phyloP scores from a whole-genome alignment of 2,329 filamentous ascomycete species.

The Didymella pinodella region DNA sequence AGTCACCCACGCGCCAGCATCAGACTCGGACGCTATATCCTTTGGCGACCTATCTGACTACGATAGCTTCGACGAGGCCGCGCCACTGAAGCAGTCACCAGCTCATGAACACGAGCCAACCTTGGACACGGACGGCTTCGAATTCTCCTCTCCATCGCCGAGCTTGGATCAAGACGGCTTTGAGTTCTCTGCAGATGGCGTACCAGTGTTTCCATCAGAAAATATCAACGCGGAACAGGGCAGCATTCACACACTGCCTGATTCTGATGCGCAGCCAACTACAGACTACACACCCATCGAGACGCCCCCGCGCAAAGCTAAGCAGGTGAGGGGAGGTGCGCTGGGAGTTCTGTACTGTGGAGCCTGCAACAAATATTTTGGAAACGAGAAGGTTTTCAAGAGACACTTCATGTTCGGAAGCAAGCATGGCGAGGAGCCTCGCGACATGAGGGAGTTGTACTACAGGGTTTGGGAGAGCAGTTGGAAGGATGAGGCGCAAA shows the following conservation, averaged over 20 bases:
- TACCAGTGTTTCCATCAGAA: neutral
- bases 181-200: neutral
- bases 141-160: constrained; percentile 1
- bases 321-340: neutral
- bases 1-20: constrained; percentile 9
- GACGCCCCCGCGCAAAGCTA: neutral
- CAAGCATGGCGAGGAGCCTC: constrained; percentile 13
- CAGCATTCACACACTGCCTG: constrained; percentile 7
- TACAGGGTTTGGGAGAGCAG: constrained; percentile 14
- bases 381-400: constrained; percentile 23
- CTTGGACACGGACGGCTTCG: constrained; percentile 18
- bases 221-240: constrained; percentile 5
- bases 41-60: constrained; percentile 18
- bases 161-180: constrained; percentile 2
- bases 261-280: constrained; percentile 8
- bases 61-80: constrained; percentile 7
- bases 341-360: constrained; percentile 21
- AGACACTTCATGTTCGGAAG: constrained; percentile 20
- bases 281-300: constrained; percentile 4
- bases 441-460: constrained; percentile 19
- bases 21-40: constrained; percentile 19
- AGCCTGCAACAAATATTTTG: constrained; percentile 18
- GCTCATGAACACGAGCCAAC: constrained; percentile 10
- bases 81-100: neutral
- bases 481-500: constrained; percentile 14